Conservation (phyloP, 805 yeast genomes). For the Zygotorulaspora danielsina region DNA sequence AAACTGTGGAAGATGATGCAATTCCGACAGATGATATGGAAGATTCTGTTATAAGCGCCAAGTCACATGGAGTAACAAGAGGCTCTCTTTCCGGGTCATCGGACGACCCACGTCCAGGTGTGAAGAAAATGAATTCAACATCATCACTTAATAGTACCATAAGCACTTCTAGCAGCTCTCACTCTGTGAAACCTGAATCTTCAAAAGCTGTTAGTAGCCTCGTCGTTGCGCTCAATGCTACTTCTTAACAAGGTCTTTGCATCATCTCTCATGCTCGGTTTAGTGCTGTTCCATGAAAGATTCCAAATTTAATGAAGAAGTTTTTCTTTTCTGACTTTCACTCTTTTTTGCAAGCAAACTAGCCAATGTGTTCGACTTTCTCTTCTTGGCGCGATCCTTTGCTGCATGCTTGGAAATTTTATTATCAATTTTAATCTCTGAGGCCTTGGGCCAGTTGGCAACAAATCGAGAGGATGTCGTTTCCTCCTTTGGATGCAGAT, state of each 20-base stretch:
- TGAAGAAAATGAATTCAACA: constrained; percentile 8
- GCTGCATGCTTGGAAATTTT: constrained; percentile 21
- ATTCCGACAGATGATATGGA: constrained; percentile 16
- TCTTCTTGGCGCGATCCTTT: constrained; percentile 44
- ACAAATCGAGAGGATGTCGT: constrained; percentile 12
- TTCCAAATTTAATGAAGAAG: constrained; percentile 43
- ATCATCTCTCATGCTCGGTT: no score
- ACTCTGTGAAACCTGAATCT: constrained; percentile 5
- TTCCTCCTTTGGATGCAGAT: neutral
- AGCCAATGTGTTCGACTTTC: constrained; percentile 43
- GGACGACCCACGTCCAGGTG: constrained; percentile 7
- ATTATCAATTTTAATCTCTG: constrained; percentile 3
- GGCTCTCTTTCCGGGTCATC: constrained; percentile 25
- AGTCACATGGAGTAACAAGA: constrained; percentile 24
- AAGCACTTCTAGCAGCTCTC: constrained; percentile 9
- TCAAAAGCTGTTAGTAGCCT: constrained; percentile 13
- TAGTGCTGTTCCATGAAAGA: constrained; percentile 42
- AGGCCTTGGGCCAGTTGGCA: constrained; percentile 28
- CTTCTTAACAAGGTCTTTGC: constrained; percentile 3
- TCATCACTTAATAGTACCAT: constrained; percentile 4
- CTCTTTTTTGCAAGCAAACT: constrained; percentile 42
- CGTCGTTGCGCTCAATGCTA: constrained; percentile 11
- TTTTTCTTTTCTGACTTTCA: constrained; percentile 34
- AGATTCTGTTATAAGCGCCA: constrained; percentile 20
- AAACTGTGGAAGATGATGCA: constrained; percentile 8